phyloP scores from a whole-genome alignment of 2,329 filamentous ascomycete species.

The Aureobasidium sp. region DNA sequence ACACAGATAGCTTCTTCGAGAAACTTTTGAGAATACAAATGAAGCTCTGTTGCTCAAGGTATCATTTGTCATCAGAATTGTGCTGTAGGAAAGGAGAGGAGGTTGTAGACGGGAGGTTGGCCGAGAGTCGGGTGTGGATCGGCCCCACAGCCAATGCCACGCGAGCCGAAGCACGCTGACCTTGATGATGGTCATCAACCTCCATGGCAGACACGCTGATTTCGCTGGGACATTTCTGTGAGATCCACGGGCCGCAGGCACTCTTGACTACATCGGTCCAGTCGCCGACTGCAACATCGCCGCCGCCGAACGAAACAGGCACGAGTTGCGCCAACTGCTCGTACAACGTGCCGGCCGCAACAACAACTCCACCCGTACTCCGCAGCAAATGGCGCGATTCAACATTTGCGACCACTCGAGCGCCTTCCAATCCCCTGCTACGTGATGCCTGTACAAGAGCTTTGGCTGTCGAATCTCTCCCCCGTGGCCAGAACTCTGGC shows the following conservation, averaged over 20 bases:
- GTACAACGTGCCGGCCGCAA: conserved; percentile 11
- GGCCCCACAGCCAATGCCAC: conserved; percentile 1
- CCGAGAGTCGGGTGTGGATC: not conserved
- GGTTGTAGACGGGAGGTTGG: not conserved
- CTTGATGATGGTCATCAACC: not conserved
- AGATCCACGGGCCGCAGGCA: conserved; percentile 12
- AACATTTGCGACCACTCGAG: conserved; percentile 1
- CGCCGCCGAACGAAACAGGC: conserved; percentile 7
- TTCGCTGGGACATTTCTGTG: conserved; percentile 12
- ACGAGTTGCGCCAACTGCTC: conserved; percentile 12
- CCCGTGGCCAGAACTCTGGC: not conserved
- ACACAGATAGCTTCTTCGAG: too few species aligned
- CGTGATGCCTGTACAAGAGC: conserved; percentile 6
- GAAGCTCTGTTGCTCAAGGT: not conserved
- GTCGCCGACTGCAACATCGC: not conserved
- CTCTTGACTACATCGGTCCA: conserved; percentile 2
- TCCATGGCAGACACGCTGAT: not conserved
- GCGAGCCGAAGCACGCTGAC: conserved; percentile 1
- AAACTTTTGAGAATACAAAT: not conserved
- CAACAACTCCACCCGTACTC: conserved; percentile 8
- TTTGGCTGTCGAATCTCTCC: conserved; percentile 9
- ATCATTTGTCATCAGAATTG: too few species aligned
- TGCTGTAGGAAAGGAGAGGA: not conserved
- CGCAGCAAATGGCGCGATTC: not conserved
- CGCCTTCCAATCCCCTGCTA: conserved; percentile 2